Evolutionary conservation across 768 basidiomycete genomes (phyloP), one percentile per base, ranked within the genome.

Genomic region (Suillus cothurnatus): DNA sequence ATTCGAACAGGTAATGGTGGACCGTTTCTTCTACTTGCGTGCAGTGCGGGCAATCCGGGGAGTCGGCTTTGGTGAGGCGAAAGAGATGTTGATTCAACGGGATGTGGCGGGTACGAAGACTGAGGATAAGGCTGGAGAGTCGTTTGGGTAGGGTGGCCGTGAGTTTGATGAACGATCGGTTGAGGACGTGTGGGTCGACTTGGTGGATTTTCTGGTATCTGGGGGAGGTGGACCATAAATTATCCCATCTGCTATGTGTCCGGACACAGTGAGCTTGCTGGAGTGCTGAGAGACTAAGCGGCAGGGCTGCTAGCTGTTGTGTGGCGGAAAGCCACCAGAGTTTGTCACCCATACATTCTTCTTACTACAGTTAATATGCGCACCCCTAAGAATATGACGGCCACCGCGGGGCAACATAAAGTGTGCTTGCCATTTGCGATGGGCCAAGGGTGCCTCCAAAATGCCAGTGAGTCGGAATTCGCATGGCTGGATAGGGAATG

Each of bases 31-130:
- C 38, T 4, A 7, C 12, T 4, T 47, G 45, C 2, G 11, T 21
- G 70, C 80, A 80, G 1, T 58, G 49, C 2, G 66, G 63, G 70
- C 79, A 81, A 5, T 43, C 31, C 6, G 76, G 72, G 0, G 67
- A 66, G 17, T 76, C 72, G 0, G 50, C 64, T 26, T 66, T 67
- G 0, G 63, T 61, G 14, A 81, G 73, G 2, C 64, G 43, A 58
- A 75, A 67, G 0, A 81, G 73, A 66, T 80, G 71, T 17, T 70
- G 57, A 31, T 73, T 69, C 0, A 80, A 69, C 0, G 75, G 72
- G 9, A 68, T 52, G 49, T 80, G 79, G 2, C 72, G 75, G 1
- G 74, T 74, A 2, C 72, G 45, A 19, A 81, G 70, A 59, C 79
- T 77, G 1, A 70, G 65, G 0, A 81, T 49, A 6, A 79, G 45